Conservation (phyloP, 78 protist species). For the Polysphondylium violaceum region DNA sequence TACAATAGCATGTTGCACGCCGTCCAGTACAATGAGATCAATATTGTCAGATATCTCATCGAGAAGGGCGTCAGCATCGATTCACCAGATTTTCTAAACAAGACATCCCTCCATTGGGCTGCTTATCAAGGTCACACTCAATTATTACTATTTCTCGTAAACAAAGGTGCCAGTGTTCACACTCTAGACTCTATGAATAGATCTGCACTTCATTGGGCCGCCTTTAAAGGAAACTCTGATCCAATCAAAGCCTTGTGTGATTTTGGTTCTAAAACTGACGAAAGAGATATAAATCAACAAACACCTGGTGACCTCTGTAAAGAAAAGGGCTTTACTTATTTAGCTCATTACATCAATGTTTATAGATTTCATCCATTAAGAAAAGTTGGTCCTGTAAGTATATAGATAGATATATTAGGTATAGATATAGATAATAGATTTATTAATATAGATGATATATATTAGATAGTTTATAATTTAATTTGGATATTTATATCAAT, state of each 20-base stretch:
- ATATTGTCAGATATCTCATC: slow-evolving; percentile 36
- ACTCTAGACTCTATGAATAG: slow-evolving; percentile 48
- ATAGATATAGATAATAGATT: neutral
- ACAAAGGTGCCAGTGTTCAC: slow-evolving; percentile 70
- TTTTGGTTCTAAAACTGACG: slow-evolving; percentile 16
- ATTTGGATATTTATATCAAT: slow-evolving; percentile 32
- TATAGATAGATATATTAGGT: neutral
- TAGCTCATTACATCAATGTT: neutral
- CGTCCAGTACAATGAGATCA: slow-evolving; percentile 38
- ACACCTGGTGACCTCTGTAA: slow-evolving; percentile 16
- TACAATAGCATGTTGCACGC: slow-evolving; percentile 75
- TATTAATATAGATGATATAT: neutral
- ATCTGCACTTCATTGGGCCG: slow-evolving; percentile 82
- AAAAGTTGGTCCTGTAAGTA: slow-evolving; percentile 55
- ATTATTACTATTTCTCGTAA: slow-evolving; percentile 27
- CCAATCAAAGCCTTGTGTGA: slow-evolving; percentile 48
- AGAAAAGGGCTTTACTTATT: slow-evolving; percentile 12
- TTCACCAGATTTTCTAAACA: slow-evolving; percentile 52
- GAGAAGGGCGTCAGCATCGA: slow-evolving; percentile 54
- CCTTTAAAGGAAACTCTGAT: slow-evolving; percentile 54
- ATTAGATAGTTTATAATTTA: slow-evolving; percentile 53
- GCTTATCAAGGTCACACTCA: slow-evolving; percentile 82
- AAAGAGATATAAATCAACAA: slow-evolving; percentile 40
- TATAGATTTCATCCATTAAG: slow-evolving; percentile 47
- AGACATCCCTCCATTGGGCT: slow-evolving; percentile 85